Base-by-base conservation (phyloP, 441 rosid species). In the Erodium trifolium region DNA sequence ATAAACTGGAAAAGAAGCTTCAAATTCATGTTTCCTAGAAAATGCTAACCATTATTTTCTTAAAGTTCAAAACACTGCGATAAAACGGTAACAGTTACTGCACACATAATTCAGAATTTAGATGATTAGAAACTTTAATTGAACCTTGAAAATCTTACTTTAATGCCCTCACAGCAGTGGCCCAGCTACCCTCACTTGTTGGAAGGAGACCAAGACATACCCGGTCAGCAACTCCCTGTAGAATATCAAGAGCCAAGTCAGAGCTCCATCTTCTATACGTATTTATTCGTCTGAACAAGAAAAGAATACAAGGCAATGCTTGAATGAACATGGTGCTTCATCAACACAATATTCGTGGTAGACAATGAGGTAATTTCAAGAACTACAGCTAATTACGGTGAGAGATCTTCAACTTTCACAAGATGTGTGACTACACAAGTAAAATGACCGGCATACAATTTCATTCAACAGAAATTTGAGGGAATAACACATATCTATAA, bases 201-300 rank as follows among this genome's bases (percentile, higher is more conserved):
- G 97, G 99, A 74, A 94, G 80, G 70, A 91, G 97, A 72, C 99
- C 97, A 67, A 94, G 92, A 79, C 88, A 81, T 77, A 94, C 97
- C 81, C 97, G 85, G 79, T 90, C 82, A 29, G 99, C 97, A 70
- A 94, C 85, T 79, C 93, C 92, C 97, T 90, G 78, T 47, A 76
- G 51, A 47, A 72, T 59, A 77, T 62, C 27, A 73, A 65, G 69
- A 53, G 19, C 60, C 68, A 71, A 34, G 13, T 49, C 60, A 37
- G 6, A 37, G 45, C 31, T 17, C 19, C 13, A 27, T 69, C 45
- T 41, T 55, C 43, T 31, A 68, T 53, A 71, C 41, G 9, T 37
- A 1, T 4, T 37, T 29, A 29, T 35, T 74, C 34, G 57, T 72
- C 53, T 57, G n/a, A 57, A 73, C 68, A 73, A 67, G 47, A 51